phyloP scores from a whole-genome alignment of 805 yeast genomes.

The Saccharomyces cerevisiae region DNA sequence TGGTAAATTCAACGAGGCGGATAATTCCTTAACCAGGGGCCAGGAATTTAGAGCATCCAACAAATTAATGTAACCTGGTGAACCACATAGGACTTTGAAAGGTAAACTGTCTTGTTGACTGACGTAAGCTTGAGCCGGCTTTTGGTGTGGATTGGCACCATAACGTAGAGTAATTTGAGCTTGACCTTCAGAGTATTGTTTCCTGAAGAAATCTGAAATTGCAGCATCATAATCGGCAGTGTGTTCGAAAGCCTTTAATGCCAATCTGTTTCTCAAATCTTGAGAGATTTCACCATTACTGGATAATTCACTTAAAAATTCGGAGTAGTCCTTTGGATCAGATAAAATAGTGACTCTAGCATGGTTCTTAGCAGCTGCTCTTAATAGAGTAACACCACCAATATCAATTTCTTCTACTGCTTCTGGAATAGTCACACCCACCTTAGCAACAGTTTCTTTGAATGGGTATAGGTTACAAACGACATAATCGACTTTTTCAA shows the following conservation, averaged over 20 bases:
- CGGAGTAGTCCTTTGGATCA: constrained; percentile 87
- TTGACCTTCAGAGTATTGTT: constrained; percentile 82
- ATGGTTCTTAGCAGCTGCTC: constrained; percentile 99
- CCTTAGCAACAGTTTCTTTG: constrained; percentile 92
- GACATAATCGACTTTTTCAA: constrained; percentile 90
- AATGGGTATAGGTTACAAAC: constrained; percentile 97
- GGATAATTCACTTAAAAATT: constrained; percentile 69
- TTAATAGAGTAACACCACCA: constrained; percentile 91
- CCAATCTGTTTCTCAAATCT: constrained; percentile 70
- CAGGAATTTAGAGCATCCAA: constrained; percentile 94
- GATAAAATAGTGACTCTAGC: constrained; percentile 89
- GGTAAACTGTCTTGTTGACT: constrained; percentile 78
- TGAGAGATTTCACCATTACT: constrained; percentile 57
- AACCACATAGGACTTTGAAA: constrained; percentile 84
- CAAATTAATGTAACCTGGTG: constrained; percentile 95
- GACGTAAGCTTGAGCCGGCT: constrained; percentile 95
- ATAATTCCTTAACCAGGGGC: constrained; percentile 95
- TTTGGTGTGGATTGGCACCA: constrained; percentile 99
- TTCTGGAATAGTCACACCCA: constrained; percentile 89
- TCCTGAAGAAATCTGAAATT: constrained; percentile 93
- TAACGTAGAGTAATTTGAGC: constrained; percentile 90
- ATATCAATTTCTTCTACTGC: constrained; percentile 98
- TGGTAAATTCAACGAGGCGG: constrained; percentile 87
- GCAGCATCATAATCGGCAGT: constrained; percentile 95
- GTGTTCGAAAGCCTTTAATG: constrained; percentile 94